phyloP scores from a whole-genome alignment of 331 rosid species.

The Acacia pycnantha region DNA sequence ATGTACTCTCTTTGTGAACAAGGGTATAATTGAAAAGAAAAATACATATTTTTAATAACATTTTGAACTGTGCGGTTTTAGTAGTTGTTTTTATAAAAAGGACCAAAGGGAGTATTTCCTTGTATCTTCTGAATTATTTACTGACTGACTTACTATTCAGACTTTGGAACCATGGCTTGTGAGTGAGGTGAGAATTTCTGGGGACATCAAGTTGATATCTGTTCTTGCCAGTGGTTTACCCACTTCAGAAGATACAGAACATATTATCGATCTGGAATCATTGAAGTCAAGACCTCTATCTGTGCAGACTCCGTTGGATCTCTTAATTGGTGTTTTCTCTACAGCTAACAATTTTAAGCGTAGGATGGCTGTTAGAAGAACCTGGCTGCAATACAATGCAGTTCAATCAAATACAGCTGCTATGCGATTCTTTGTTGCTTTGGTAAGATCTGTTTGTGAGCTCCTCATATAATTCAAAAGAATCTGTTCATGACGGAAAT shows the following conservation, averaged over 20 bases:
- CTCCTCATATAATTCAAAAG: slow-evolving; percentile 18
- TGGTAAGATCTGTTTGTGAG: slow-evolving; percentile 60
- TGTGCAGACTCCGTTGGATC: slow-evolving; percentile 52
- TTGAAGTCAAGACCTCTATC: slow-evolving; percentile 65
- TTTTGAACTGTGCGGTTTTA: too few species aligned
- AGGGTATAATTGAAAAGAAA: too few species aligned
- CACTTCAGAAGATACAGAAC: slow-evolving; percentile 94
- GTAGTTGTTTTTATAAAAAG: too few species aligned
- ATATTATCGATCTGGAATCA: slow-evolving; percentile 66
- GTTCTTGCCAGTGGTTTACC: slow-evolving; percentile 93
- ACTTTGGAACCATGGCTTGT: slow-evolving; percentile 98
- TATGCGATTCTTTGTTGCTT: slow-evolving; percentile 94
- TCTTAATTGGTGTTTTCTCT: slow-evolving; percentile 92
- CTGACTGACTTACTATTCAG: slow-evolving; percentile 54
- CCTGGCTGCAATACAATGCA: slow-evolving; percentile 95
- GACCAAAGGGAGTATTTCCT: background rate
- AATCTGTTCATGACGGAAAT: background rate
- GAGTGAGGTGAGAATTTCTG: slow-evolving; percentile 69
- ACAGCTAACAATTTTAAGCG: slow-evolving; percentile 95
- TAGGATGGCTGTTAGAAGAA: slow-evolving; percentile 95
- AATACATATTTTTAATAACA: too few species aligned
- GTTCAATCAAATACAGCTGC: slow-evolving; percentile 69
- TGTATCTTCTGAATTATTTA: slow-evolving; percentile 28
- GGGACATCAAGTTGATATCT: slow-evolving; percentile 80
- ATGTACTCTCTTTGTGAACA: too few species aligned